A percentile compares a stretch with the other conserved stretches of the same genome.
These are phyloP conservation scores for Aspergillus novoparasiticus DNA, from an alignment of 2,329 filamentous ascomycete genomes.

Conservation along the genomic window DNA sequence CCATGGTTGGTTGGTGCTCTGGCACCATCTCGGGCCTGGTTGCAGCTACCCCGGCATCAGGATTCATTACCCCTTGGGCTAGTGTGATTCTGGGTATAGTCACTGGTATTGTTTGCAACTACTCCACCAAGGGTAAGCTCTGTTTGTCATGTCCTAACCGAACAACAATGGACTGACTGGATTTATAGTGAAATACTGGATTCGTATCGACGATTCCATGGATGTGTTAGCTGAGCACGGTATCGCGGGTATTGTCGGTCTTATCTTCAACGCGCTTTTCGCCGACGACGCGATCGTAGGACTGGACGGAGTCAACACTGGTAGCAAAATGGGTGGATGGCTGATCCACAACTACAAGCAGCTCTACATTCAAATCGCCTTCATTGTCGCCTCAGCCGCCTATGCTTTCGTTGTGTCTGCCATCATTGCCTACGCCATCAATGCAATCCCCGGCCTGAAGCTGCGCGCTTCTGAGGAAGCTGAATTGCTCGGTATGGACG, in stretches of 20 bases:
- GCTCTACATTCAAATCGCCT: constrained; percentile 71
- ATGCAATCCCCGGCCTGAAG: constrained; percentile 70
- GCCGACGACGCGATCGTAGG: constrained; percentile 72
- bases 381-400: constrained; percentile 63
- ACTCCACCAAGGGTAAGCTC: constrained; percentile 79
- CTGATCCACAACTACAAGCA: constrained; percentile 71
- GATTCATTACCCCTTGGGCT: constrained; percentile 72
- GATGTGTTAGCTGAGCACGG: constrained; percentile 91
- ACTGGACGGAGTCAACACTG: constrained; percentile 67
- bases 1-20: constrained; percentile 88
- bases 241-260: constrained; percentile 78
- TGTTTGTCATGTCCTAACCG: constrained; percentile 21
- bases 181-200: constrained; percentile 66
- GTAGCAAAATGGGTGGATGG: constrained; percentile 62
- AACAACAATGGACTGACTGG: constrained; percentile 9
- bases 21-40: constrained; percentile 86
- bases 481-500: constrained; percentile 66
- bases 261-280: constrained; percentile 77
- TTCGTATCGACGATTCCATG: constrained; percentile 82
- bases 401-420: constrained; percentile 71
- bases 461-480: constrained; percentile 68
- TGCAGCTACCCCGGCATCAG: constrained; percentile 81
- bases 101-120: constrained; percentile 74
- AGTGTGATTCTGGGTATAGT: constrained; percentile 62
- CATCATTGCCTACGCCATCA: constrained; percentile 70